phyloP scores from a whole-genome alignment of 768 basidiomycete genomes.

The Ephemerocybe angulata region DNA sequence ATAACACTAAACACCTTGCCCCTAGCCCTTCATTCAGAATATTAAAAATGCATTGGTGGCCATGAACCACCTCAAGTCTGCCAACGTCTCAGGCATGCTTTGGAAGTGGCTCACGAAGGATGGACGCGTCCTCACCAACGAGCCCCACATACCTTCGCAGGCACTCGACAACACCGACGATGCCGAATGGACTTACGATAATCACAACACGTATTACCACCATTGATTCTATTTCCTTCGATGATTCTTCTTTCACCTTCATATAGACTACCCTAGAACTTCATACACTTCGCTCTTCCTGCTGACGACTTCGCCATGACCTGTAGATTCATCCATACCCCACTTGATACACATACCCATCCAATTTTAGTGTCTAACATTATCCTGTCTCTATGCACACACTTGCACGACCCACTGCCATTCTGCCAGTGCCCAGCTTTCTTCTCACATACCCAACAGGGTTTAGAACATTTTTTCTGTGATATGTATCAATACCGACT shows the following conservation, averaged over 20 bases:
- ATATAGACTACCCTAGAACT: neutral
- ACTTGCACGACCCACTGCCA: neutral
- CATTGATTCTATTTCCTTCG: constrained; percentile 4
- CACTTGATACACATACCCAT: neutral
- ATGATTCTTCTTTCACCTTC: neutral
- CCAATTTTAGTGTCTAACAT: neutral
- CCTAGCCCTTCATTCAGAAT: constrained; percentile 35
- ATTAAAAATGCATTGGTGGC: constrained; percentile 41
- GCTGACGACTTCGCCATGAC: neutral
- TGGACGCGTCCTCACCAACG: constrained; percentile 10
- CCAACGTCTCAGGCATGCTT: constrained; percentile 74
- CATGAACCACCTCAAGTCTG: constrained; percentile 58
- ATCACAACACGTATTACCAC: constrained; percentile 3
- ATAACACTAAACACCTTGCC: constrained; percentile 9
- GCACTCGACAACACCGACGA: neutral
- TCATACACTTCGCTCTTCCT: neutral
- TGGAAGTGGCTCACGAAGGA: constrained; percentile 44
- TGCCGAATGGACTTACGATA: constrained; percentile 1
- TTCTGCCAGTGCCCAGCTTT: neutral
- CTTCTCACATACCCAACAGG: neutral
- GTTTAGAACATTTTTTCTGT: neutral
- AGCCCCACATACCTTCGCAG: constrained; percentile 3
- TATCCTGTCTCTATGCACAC: neutral
- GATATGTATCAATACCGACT: neutral
- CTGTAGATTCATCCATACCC: neutral